Evolutionary conservation across 768 basidiomycete species (phyloP).

Genomic region (Amanita rubescens): DNA sequence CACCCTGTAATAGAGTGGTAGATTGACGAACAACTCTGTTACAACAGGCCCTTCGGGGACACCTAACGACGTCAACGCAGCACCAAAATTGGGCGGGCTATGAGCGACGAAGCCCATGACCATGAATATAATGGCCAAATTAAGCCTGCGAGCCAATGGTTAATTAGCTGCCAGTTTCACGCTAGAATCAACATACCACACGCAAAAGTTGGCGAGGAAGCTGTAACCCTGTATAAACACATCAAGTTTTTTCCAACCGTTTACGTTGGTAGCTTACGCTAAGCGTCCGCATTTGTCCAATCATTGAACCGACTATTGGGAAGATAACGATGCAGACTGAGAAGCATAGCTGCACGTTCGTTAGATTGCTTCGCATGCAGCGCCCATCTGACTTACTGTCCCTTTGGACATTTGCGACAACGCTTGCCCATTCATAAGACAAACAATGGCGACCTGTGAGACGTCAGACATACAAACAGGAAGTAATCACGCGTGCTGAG

Average conservation of each 20-base stretch:
- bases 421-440: slow-evolving; percentile 42
- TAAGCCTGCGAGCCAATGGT: slow-evolving; percentile 34
- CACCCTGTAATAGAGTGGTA: slow-evolving; percentile 32
- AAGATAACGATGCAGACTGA: slow-evolving; percentile 52
- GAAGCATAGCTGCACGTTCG: slow-evolving; percentile 40
- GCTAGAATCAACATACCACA: slow-evolving; percentile 23
- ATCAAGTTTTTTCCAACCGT: background rate
- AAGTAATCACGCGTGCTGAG: background rate
- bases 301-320: slow-evolving; percentile 45
- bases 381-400: slow-evolving; percentile 23
- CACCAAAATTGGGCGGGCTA: slow-evolving; percentile 43
- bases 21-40: slow-evolving; percentile 29
- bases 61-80: slow-evolving; percentile 31
- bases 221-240: slow-evolving; percentile 30
- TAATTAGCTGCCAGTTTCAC: background rate
- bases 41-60: slow-evolving; percentile 24
- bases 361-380: background rate
- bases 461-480: background rate
- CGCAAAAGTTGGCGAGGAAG: slow-evolving; percentile 42
- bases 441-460: slow-evolving; percentile 30
- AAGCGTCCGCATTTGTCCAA: slow-evolving; percentile 55
- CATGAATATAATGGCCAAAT: slow-evolving; percentile 46
- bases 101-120: slow-evolving; percentile 56
- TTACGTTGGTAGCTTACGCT: slow-evolving; percentile 18
- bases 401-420: slow-evolving; percentile 43